Evolutionary conservation across 2,329 filamentous ascomycete genomes (phyloP), one percentile per base, ranked within the genome.

Genomic region (Alternaria atra): DNA sequence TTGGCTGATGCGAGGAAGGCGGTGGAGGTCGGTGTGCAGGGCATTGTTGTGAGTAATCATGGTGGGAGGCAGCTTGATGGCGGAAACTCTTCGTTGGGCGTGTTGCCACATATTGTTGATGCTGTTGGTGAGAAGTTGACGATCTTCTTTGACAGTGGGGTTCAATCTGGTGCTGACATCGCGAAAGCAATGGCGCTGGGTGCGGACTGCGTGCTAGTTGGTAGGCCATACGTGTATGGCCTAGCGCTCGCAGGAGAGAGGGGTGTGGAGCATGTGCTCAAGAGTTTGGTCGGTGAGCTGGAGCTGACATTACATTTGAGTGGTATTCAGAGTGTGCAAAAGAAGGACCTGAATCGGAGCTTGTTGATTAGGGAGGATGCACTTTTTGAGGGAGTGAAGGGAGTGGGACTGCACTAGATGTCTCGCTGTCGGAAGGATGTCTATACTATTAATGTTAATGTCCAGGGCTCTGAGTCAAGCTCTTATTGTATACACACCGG

Each of bases 51-150:
- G 9, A 82, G 79, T 15, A 86, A 86, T 60, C 84, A 86, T 70
- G 84, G 84, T n/a, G 83, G 83, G 62, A 75, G 84, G 40, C 84
- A 86, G 64, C 73, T 84, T 13, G 84, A 86, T 66, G 84, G 84
- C 5, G 84, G 81, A 1, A 82, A 84, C 29, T 82, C 80, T 7
- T 82, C 80, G 48, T 70, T 86, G 47, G 82, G 87, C 74, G 72
- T 88, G 72, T 77, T 90, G 47, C 84, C 86, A 0, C 83, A 87
- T 65, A 86, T 90, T 62, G 85, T 87, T 61, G 86, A 88, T 63
- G 70, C 73, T 0, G 70, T 73, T 6, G 69, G 67, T 2, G 68
- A 68, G 12, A 65, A 69, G 39, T 42, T 74, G 32, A 63, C 63
- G 1, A 76, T 86, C 2, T 75, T 86, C 8, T 86, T 86, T 55